Base-by-base conservation (phyloP, 208 protist genomes). In the Vickermania ingenoplastis region DNA sequence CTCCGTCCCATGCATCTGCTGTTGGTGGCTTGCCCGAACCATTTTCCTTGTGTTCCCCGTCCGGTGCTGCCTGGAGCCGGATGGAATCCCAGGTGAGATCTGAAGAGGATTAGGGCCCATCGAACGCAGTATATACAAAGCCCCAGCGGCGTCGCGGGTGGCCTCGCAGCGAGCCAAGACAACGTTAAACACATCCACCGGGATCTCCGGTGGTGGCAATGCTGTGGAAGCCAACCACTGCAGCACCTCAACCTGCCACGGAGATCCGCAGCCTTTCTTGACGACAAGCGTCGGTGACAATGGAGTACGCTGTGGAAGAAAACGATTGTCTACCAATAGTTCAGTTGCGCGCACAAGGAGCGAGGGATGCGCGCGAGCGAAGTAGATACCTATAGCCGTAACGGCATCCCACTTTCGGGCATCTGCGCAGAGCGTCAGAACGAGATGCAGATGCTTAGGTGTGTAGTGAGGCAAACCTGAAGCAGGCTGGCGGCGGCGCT, bases 71-170 rank as follows among this genome's bases (percentile, higher is more conserved):
- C 63, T 53, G 25, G 59, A 4, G 21, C 53, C 83, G 72, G 36
- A 7, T 45, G 36, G 36, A 17, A 45, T n/a, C n/a, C n/a, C n/a
- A n/a, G n/a, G 36, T n/a, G 17, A 45, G 36, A 45, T 7, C 7
- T n/a, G 36, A 7, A 91, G 50, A 1, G 75, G 67, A 63, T 86
- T 94, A 5, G 81, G 75, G 2, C 87, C 87, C 88, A 94, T 94
- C 2, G 65, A 59, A 21, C 78, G 79, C 28, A 94, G 56, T 55
- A 92, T 59, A 13, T 54, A 17, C 55, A 94, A 61, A 13, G 82
- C 79, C 14, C 73, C 76, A 17, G 65, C 65, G 83, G 82, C 91
- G 64, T 94, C 81, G 63, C 69, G 60, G 25, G 54, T 60, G n/a
- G 31, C 61, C 62, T 89, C 82, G 61, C 84, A 94, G 7, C 71